Evolutionary conservation across 2,329 filamentous ascomycete species (phyloP).

Genomic region (Aspergillus quadrilineatus): DNA sequence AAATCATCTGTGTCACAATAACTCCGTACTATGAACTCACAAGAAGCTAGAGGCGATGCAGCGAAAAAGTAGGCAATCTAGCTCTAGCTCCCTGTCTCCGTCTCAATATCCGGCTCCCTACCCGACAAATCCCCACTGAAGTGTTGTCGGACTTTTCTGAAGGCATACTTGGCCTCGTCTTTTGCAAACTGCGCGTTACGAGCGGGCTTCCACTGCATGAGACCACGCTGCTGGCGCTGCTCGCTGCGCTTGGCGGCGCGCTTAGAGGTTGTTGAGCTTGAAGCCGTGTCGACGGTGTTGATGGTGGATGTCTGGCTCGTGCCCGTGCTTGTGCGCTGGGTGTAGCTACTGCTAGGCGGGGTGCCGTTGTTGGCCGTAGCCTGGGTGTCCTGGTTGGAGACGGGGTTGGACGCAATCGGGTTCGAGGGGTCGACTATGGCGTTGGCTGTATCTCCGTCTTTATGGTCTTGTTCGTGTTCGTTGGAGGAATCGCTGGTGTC

Average conservation of each 20-base stretch:
- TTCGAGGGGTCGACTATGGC: background rate
- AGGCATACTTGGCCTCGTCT: conserved; percentile 76
- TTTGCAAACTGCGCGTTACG: conserved; percentile 84
- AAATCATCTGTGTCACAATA: background rate
- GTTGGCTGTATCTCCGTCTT: background rate
- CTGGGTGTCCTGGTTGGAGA: background rate
- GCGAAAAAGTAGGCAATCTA: background rate
- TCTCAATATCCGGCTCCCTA: conserved; percentile 84
- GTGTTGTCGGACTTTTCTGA: conserved; percentile 73
- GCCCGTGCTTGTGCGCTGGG: conserved; percentile 1
- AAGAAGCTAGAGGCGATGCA: background rate
- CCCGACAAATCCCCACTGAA: conserved; percentile 68
- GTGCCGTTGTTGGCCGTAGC: background rate
- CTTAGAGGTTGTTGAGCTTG: conserved; percentile 26
- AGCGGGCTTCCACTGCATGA: conserved; percentile 95
- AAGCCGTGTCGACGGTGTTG: background rate
- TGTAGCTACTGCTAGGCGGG: background rate
- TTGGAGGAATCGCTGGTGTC: conserved; percentile 21
- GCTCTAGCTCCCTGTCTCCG: conserved; percentile 50
- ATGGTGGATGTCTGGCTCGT: background rate
- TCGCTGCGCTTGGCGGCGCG: conserved; percentile 51
- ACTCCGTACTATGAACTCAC: too few relatives aligned
- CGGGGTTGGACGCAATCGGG: background rate
- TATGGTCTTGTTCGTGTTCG: conserved; percentile 18
- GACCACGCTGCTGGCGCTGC: conserved; percentile 78